Base-by-base conservation (phyloP, 495 filamentous ascomycete species). In the Podospora sp. region DNA sequence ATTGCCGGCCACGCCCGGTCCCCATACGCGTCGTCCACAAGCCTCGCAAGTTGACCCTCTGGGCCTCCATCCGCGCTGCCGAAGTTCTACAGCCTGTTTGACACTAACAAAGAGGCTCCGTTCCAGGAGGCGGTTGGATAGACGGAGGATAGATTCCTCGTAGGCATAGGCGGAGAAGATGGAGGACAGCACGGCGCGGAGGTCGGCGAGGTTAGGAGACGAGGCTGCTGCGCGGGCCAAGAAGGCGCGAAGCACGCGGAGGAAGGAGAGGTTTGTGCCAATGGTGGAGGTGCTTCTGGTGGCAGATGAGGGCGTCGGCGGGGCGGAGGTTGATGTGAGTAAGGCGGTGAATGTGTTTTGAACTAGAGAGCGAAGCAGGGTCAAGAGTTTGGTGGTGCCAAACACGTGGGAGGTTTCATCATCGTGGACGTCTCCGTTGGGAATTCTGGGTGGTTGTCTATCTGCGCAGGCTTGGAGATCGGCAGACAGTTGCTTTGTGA, bases 111-210 rank as follows among this genome's bases (percentile, higher is more conserved):
- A 99, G 20, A 97, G 83, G 72, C 96, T 92, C 68, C 93, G 90
- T 65, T 97, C 94, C 0, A 99, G 82, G 67, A 99, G 86, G 20
- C 87, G 85, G 76, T 93, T 94, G 12, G 96, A 92, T 16, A 99
- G 87, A 1, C 86, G 83, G 21, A 98, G 83, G 14, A 99, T 90
- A 4, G 90, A 91, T 71, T 92, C 89, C 75, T 98, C 96, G 75
- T 97, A 97, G 0, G 92, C 88, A 72, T 99, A 98, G 0, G 96
- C 94, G 1, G 94, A 89, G 77, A 99, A 99, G 55, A 99, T 93
- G 7, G 92, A 92, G 1, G 87, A 82, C 2, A 99, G 85, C 1
- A 97, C 93, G 51, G 87, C 84, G 25, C 96, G 90, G 14, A 99
- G 83, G 72, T 98, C 93, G 5, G 91, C 89, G 0, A 98, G 86